Base-by-base conservation (phyloP, 192 early-diverging fungal genomes). In the Backusella tuberculispora region DNA sequence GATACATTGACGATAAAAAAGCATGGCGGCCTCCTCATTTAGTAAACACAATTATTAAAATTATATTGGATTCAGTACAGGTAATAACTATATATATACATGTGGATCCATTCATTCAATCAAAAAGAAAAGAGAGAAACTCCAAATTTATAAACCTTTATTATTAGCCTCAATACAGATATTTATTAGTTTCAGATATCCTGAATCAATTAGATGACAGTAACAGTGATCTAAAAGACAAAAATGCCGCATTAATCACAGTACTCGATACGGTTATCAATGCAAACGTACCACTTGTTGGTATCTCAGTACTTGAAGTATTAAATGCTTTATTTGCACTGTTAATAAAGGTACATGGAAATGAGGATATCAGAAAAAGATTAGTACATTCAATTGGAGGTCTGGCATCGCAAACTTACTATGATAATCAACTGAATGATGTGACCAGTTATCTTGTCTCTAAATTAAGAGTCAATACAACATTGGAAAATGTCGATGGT, bases 271-370 rank as follows among this genome's bases (percentile, higher is more conserved):
- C 78, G 2, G 81, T 86, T 40, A 76, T 89, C 41, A 81, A 75
- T 10, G 77, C 81, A 13, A 69, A 83, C 40, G 64, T 85, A 13
- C 78, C 81, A 9, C 45, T 89, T 26, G 79, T 83, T 12, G 85
- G 85, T 19, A 80, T 87, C 48, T 85, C 87, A 0, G 83, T 86
- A 10, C 71, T 87, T 38, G 87, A 89, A 73, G 83, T 89, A n/a
- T 76, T 89, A 19, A 79, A 86, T 40, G 81, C 83, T 8, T 69
- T 87, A 6, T 78, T 89, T 74, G 66, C 65, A 17, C 60, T 74
- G 44, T 66, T 86, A 21, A 78, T 81, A 43, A 82, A 80, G 41
- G 63, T 13, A 2, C 53, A 60, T 26, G 53, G 26, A 6, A 60
- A 60, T 26, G 9, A 60, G 3, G 53, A 26, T 10, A 5, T 80